Percentiles rank a stretch among this genome's conserved stretches.
These are phyloP conservation scores for Parafenestella ontariensis DNA, from an alignment of 2,329 filamentous ascomycete species.

Conservation along the genomic window DNA sequence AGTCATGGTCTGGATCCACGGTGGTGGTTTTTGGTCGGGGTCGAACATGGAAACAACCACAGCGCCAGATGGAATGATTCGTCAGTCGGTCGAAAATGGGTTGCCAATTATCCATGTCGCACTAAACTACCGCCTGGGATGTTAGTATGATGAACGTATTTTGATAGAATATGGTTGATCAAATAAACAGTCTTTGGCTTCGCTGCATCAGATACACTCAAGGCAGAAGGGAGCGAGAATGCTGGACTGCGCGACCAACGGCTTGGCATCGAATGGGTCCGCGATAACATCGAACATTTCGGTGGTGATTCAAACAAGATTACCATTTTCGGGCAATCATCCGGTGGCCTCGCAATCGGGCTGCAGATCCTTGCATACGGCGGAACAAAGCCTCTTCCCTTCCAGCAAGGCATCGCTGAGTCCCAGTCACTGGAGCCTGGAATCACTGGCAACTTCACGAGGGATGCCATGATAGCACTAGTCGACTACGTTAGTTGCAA, in stretches of 20 bases:
- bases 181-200: slow-evolving; percentile 46
- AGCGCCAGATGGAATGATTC: slow-evolving; percentile 55
- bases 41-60: slow-evolving; percentile 45
- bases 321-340: slow-evolving; percentile 51
- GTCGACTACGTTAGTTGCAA: slow-evolving; percentile 56
- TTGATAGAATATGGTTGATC: slow-evolving; percentile 4
- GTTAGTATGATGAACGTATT: slow-evolving; percentile 1
- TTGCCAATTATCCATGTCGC: slow-evolving; percentile 47
- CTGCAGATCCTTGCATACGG: slow-evolving; percentile 47
- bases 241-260: slow-evolving; percentile 50
- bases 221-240: slow-evolving; percentile 44
- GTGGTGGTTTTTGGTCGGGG: slow-evolving; percentile 51
- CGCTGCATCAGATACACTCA: slow-evolving; percentile 42
- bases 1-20: slow-evolving; percentile 67
- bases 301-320: slow-evolving; percentile 46
- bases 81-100: slow-evolving; percentile 55
- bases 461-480: slow-evolving; percentile 55
- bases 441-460: slow-evolving; percentile 55
- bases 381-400: slow-evolving; percentile 37
- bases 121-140: slow-evolving; percentile 48
- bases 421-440: slow-evolving; percentile 60
- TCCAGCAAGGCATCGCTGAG: slow-evolving; percentile 49
- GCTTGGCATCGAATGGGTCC: slow-evolving; percentile 49
- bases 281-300: slow-evolving; percentile 46
- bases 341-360: slow-evolving; percentile 41